Percentiles rank a stretch among this genome's conserved stretches.
Conservation (phyloP, 2,329 filamentous ascomycete species). For the Zarea fungicola region DNA sequence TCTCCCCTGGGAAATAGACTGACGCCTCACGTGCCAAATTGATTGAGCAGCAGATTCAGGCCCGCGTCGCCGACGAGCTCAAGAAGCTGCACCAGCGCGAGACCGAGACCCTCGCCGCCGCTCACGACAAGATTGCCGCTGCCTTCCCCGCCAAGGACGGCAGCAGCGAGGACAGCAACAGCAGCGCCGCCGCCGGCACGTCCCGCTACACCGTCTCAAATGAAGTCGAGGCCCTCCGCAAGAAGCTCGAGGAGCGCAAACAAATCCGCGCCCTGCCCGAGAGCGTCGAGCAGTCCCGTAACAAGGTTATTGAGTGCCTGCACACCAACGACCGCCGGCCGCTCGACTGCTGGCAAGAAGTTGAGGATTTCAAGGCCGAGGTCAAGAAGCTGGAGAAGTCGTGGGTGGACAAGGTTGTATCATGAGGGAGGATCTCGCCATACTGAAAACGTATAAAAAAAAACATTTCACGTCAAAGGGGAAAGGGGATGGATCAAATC, state of each 20-base stretch:
- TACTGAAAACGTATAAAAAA: not conserved
- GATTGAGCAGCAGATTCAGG: conserved; percentile 82
- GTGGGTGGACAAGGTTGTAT: conserved; percentile 80
- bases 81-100: conserved; percentile 70
- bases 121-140: conserved; percentile 61
- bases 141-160: conserved; percentile 47
- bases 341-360: conserved; percentile 91
- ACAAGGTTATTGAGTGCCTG: conserved; percentile 74
- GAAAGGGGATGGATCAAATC: conserved; percentile 15
- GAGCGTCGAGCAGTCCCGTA: conserved; percentile 67
- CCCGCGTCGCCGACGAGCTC: conserved; percentile 80
- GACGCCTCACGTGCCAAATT: conserved; percentile 80
- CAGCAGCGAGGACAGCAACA: conserved; percentile 33
- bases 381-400: conserved; percentile 78
- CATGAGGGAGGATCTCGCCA: conserved; percentile 22
- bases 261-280: conserved; percentile 65
- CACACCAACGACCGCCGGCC: conserved; percentile 79
- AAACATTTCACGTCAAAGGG: too few species aligned
- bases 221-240: conserved; percentile 54
- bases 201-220: conserved; percentile 49
- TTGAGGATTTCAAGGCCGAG: conserved; percentile 84
- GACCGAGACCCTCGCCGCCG: conserved; percentile 60
- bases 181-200: conserved; percentile 20
- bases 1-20: conserved; percentile 53
- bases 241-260: conserved; percentile 57